Evolutionary conservation across 768 basidiomycete species (phyloP).

Genomic region (Gloeopeniophorella convolvens): DNA sequence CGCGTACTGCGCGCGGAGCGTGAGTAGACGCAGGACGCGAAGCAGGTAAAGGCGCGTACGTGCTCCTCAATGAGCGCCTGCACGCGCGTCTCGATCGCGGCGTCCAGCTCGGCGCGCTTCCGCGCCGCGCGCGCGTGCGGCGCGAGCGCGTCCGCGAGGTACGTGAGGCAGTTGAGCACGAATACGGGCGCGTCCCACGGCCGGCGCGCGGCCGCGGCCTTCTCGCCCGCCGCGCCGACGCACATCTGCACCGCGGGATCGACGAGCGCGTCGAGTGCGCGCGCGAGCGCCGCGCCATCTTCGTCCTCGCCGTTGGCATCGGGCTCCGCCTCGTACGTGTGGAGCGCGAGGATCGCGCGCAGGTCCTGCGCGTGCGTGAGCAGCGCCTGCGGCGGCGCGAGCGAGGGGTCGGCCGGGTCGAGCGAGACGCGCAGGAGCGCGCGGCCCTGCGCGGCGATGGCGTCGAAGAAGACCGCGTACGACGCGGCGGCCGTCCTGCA

Average conservation of each 20-base stretch:
- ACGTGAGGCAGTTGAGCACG: slow-evolving; percentile 78
- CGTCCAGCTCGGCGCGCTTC: slow-evolving; percentile 53
- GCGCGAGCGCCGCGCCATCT: slow-evolving; percentile 44
- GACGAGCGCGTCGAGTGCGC: slow-evolving; percentile 75
- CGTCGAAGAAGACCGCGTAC: slow-evolving; percentile 81
- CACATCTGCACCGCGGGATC: slow-evolving; percentile 82
- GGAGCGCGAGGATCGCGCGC: slow-evolving; percentile 71
- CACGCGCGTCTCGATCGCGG: slow-evolving; percentile 55
- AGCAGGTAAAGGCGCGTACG: slow-evolving; percentile 38
- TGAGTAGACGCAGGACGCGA: slow-evolving; percentile 12
- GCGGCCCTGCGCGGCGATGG: slow-evolving; percentile 79
- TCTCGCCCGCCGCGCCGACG: slow-evolving; percentile 57
- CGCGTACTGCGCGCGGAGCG: slow-evolving; percentile 33
- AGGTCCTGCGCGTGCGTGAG: slow-evolving; percentile 80
- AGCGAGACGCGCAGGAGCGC: slow-evolving; percentile 45
- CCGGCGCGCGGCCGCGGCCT: slow-evolving; percentile 56
- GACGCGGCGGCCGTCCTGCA: slow-evolving; percentile 72
- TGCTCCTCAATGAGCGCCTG: slow-evolving; percentile 71
- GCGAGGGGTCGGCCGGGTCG: slow-evolving; percentile 63
- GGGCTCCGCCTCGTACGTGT: slow-evolving; percentile 32
- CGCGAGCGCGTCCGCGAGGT: slow-evolving; percentile 68
- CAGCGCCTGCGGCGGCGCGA: slow-evolving; percentile 69
- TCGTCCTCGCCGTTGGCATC: background rate
- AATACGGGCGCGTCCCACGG: slow-evolving; percentile 81
- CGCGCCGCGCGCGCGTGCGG: slow-evolving; percentile 60